These are phyloP conservation scores for Suhomyces sp. DNA, from an alignment of 805 yeast species.

Conservation along the genomic window DNA sequence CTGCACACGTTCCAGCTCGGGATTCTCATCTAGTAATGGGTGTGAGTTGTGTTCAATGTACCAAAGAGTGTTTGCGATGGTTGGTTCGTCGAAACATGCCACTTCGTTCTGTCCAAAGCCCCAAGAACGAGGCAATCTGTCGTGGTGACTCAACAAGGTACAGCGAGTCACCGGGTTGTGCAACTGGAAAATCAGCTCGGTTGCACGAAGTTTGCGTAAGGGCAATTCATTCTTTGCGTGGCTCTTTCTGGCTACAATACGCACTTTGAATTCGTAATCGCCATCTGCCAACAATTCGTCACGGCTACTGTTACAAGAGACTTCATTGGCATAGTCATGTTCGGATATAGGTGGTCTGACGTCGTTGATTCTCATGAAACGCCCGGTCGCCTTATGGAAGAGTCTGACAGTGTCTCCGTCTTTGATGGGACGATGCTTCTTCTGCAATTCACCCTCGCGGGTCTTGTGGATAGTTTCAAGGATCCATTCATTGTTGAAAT, in stretches of 20 bases:
- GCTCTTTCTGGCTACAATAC: conserved; percentile 36
- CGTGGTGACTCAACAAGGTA: conserved; percentile 67
- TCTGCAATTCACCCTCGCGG: conserved; percentile 39
- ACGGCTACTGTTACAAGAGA: conserved; percentile 64
- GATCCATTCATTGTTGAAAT: conserved; percentile 69
- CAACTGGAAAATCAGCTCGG: conserved; percentile 69
- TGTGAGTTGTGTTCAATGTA: conserved; percentile 64
- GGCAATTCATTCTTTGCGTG: conserved; percentile 33
- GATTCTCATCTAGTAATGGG: conserved; percentile 38
- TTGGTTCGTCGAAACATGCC: conserved; percentile 75
- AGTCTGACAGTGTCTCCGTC: conserved; percentile 60
- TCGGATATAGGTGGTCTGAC: conserved; percentile 84
- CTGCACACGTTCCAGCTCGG: conserved; percentile 17
- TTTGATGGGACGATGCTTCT: conserved; percentile 33
- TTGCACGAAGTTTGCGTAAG: conserved; percentile 43
- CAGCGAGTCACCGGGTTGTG: conserved; percentile 68
- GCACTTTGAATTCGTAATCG: conserved; percentile 67
- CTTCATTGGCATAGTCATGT: conserved; percentile 86
- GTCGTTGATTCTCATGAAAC: conserved; percentile 67
- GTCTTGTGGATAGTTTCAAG: conserved; percentile 46
- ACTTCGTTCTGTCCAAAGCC: conserved; percentile 86
- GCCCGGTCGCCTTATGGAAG: conserved; percentile 67
- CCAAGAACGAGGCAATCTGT: conserved; percentile 71
- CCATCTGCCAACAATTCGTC: conserved; percentile 58
- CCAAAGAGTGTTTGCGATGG: conserved; percentile 67